Evolutionary conservation across 352 stramenopile species (phyloP).

Genomic region (Phytophthora idaei): DNA sequence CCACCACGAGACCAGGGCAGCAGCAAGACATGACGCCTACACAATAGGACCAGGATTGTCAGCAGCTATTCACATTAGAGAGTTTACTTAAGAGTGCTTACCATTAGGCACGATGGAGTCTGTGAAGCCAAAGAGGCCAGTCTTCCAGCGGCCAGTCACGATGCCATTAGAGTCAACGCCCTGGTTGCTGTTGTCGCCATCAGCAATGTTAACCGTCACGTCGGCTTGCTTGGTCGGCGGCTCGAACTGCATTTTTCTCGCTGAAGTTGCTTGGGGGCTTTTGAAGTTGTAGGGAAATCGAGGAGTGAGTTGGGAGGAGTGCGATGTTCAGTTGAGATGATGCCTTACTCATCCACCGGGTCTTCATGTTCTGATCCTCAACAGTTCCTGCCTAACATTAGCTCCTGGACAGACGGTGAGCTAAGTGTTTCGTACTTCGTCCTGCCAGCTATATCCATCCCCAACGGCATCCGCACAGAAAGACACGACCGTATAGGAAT

Average conservation of each 20-base stretch:
- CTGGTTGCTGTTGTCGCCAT: conserved; percentile 37
- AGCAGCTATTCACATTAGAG: background rate
- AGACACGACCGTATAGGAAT: no score
- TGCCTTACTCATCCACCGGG: background rate
- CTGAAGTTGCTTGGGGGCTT: conserved; percentile 18
- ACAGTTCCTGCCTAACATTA: background rate
- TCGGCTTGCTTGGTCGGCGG: conserved; percentile 58
- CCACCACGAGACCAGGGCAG: conserved; percentile 63
- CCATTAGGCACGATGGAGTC: conserved; percentile 75
- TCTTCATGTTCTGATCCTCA: no score
- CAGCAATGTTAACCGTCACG: conserved; percentile 46
- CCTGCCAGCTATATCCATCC: no score
- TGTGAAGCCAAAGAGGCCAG: conserved; percentile 68
- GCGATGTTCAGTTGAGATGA: background rate
- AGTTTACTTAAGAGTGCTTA: conserved; percentile 15
- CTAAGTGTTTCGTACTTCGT: no score
- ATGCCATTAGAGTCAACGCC: conserved; percentile 74
- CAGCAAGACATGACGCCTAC: conserved; percentile 71
- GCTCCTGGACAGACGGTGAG: background rate
- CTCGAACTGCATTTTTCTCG: conserved; percentile 55
- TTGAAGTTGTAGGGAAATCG: conserved; percentile 24
- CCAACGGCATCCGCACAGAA: no score
- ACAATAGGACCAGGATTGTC: conserved; percentile 6
- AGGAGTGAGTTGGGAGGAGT: conserved; percentile 33
- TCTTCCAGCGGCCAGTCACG: conserved; percentile 79